phyloP scores from a whole-genome alignment of 345 rosid genomes.

The Populus pruinosa region DNA sequence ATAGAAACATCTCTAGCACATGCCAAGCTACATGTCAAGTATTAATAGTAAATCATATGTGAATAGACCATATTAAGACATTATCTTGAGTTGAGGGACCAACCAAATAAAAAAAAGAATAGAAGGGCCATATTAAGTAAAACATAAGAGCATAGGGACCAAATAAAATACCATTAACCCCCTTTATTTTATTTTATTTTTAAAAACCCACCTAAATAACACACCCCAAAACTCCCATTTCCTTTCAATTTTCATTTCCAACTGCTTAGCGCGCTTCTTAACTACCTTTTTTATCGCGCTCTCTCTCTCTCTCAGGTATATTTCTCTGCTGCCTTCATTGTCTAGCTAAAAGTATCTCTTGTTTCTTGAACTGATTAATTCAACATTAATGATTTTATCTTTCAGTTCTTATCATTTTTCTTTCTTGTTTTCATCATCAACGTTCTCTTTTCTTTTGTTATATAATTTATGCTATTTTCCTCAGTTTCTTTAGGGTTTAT shows the following conservation, averaged over 20 bases:
- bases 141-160: not conserved
- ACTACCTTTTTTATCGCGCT: too few species aligned
- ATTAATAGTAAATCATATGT: too few species aligned
- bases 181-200: not conserved
- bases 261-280: not conserved
- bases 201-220: not conserved
- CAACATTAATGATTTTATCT: not conserved
- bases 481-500: not conserved
- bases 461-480: not conserved
- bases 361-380: not conserved
- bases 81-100: too few species aligned
- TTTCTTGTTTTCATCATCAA: not conserved
- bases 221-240: too few species aligned
- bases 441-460: not conserved
- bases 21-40: not conserved
- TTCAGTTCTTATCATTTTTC: not conserved
- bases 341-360: not conserved
- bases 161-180: not conserved
- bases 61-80: not conserved
- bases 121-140: not conserved
- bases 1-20: not conserved
- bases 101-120: not conserved
- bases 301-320: constrained; percentile 7
- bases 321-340: not conserved
- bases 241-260: not conserved